These are phyloP conservation scores for Fusarium euwallaceae DNA, from an alignment of 2,329 filamentous ascomycete species.

Conservation along the genomic window DNA sequence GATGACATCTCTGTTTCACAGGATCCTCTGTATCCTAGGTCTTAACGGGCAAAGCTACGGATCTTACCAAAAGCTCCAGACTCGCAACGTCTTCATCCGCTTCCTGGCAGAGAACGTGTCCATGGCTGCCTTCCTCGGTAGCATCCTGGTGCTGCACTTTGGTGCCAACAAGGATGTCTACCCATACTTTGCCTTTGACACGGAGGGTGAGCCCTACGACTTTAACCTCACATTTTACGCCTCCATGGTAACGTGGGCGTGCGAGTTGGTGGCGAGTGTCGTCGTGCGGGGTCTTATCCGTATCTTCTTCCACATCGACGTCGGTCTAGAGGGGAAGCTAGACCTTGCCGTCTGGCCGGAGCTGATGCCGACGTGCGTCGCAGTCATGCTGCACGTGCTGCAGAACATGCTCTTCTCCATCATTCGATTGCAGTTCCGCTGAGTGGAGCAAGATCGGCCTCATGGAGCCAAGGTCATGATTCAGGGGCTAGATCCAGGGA, in stretches of 20 bases:
- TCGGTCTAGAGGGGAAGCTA: conserved; percentile 73
- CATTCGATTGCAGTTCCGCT: conserved; percentile 71
- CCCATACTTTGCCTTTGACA: conserved; percentile 77
- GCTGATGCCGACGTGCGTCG: conserved; percentile 74
- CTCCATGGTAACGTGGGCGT: conserved; percentile 74
- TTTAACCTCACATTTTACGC: conserved; percentile 74
- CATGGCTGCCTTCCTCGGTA: conserved; percentile 77
- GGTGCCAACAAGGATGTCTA: conserved; percentile 77
- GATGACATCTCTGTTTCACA: conserved; percentile 72
- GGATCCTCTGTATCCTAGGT: conserved; percentile 64
- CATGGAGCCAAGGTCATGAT: conserved; percentile 7
- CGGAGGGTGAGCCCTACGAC: conserved; percentile 64
- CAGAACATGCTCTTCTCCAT: conserved; percentile 82
- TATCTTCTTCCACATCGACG: conserved; percentile 71
- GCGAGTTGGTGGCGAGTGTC: conserved; percentile 73
- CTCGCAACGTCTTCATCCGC: conserved; percentile 76
- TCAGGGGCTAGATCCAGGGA: conserved; percentile 7
- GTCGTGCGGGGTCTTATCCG: conserved; percentile 70
- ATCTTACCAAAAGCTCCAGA: conserved; percentile 75
- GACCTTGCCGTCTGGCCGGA: conserved; percentile 77
- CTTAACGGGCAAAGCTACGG: conserved; percentile 71
- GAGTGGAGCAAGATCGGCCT: conserved; percentile 31
- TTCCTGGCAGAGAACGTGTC: conserved; percentile 76
- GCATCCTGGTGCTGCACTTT: conserved; percentile 75
- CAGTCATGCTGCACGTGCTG: conserved; percentile 75